A percentile compares a stretch with the other conserved stretches of the same genome.
Conservation (phyloP, 2,329 filamentous ascomycete genomes). For the Pseudogymnoascus pannorum region DNA sequence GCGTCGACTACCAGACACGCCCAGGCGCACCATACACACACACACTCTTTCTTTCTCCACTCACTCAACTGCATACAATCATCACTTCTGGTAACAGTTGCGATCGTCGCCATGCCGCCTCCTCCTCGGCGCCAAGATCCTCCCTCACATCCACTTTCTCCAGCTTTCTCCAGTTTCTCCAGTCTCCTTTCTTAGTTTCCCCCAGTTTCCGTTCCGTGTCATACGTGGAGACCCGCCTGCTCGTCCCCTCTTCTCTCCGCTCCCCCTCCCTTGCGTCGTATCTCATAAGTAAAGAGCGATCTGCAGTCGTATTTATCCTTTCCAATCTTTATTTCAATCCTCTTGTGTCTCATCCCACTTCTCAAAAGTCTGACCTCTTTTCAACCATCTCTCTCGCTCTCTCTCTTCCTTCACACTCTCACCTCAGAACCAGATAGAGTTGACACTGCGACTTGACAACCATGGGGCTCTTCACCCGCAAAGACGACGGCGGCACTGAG, state of each 20-base stretch:
- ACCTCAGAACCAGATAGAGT: not conserved
- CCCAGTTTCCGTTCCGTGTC: not conserved
- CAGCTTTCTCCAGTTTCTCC: not conserved
- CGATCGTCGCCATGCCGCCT: not conserved
- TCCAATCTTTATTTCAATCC: constrained; percentile 2
- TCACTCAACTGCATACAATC: not conserved
- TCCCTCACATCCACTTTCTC: not conserved
- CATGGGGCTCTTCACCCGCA: not conserved
- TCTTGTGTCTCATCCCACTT: not conserved
- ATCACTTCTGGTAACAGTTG: constrained; percentile 6
- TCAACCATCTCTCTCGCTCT: not conserved
- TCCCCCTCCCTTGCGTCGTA: not conserved
- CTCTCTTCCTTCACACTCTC: not conserved
- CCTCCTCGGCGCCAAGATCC: not conserved
- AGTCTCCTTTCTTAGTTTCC: not conserved
- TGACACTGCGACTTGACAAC: not conserved
- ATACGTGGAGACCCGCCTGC: not conserved
- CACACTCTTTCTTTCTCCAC: no score
- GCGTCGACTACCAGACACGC: not conserved
- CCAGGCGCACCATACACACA: not conserved
- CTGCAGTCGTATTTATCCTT: constrained; percentile 6
- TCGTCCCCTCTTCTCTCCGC: not conserved
- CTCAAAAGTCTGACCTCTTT: not conserved
- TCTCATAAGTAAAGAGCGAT: constrained; percentile 7
- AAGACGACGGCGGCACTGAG: not conserved